Base-by-base conservation (phyloP, 2,329 filamentous ascomycete genomes). In the Pyrenophora seminiperda region DNA sequence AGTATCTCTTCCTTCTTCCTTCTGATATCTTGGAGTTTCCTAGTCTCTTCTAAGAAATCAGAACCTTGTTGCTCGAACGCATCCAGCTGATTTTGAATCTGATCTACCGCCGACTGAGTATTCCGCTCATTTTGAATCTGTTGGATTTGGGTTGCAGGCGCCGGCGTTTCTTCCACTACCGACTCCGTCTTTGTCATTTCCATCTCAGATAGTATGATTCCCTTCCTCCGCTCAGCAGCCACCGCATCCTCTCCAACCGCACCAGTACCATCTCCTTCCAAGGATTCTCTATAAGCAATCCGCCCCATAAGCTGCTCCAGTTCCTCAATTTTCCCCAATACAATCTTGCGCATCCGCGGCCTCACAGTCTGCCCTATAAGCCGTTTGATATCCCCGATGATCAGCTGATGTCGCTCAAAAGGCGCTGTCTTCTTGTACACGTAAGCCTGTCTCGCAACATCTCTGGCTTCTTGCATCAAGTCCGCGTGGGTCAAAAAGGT, bases 321-420 rank as follows among this genome's bases (percentile, higher is more conserved):
- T 1, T 36, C 14, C 1, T 29, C n/a, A 6, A 54, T 50, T 15
- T 47, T 43, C 10, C 19, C 18, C 30, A 1, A 29, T 36, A 2
- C 27, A 36, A 19, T 37, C 38, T 19, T 38, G 32, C 1, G 47
- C 37, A 7, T 15, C 14, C 9, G 19, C 22, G 13, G 43, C 15
- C 6, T 54, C 42, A 15, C 22, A 10, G 43, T n/a, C 6, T 54
- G 38, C 2, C 20, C 22, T 18, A 54, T 2, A 7, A 51, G 36
- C 3, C 13, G 22, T n/a, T 9, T 18, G 4, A 47, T 14, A 2
- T 46, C 11, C 19, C 15, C 32, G 1, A 24, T 11, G 13, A 27
- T 33, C 27, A 20, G 22, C 22, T n/a, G 36, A 14, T 24, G 24
- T 11, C 24, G 24, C 24, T 27, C 13, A 11, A 27, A 27, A 2